Conservation (phyloP, 441 rosid genomes). For the Euphorbia celastroides region DNA sequence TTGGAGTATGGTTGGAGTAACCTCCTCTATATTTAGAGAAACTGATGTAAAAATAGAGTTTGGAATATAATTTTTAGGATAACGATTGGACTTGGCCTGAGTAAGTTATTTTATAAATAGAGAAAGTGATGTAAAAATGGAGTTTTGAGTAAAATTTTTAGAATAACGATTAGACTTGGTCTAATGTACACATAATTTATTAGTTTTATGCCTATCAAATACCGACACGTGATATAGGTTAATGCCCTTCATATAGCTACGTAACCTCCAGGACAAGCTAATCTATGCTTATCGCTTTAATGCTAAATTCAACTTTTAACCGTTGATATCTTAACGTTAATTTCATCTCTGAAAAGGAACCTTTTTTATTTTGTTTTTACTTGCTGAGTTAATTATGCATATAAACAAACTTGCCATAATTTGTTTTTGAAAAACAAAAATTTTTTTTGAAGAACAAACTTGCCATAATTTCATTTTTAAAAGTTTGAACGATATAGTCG, state of each 20-base stretch:
- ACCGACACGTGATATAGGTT: neutral
- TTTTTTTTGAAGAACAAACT: no score
- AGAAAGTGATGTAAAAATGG: no score
- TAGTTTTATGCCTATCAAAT: neutral
- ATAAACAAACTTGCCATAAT: no score
- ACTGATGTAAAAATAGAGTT: no score
- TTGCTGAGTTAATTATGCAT: neutral
- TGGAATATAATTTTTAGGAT: no score
- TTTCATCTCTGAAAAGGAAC: neutral
- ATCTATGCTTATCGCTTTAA: neutral
- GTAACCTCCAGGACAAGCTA: neutral
- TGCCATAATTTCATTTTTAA: neutral
- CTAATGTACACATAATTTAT: neutral
- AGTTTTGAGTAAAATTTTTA: no score
- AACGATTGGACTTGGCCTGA: no score
- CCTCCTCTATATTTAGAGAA: no score
- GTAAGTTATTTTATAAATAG: no score
- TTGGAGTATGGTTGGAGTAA: no score
- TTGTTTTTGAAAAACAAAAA: no score
- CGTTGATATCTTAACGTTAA: neutral
- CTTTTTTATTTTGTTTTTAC: neutral
- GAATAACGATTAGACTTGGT: no score
- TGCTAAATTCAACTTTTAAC: neutral
- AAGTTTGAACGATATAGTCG: neutral
- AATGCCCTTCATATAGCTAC: neutral